Evolutionary conservation across 805 yeast genomes (phyloP).

Genomic region (Dipodascopsis uninucleata): DNA sequence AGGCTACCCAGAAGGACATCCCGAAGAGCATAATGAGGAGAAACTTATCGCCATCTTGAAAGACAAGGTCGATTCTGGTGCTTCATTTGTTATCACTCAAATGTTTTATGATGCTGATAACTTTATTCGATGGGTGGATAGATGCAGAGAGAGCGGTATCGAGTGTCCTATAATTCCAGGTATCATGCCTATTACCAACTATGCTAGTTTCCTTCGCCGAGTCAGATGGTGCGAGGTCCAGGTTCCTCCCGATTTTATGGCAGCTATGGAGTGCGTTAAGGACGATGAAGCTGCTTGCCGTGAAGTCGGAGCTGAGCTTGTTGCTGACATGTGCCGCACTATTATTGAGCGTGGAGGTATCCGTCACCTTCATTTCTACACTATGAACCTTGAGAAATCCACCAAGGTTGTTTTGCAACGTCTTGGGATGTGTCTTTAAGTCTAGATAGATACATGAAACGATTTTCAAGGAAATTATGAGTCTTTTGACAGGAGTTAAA

Average conservation of each 20-base stretch:
- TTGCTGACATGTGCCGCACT: slow-evolving; percentile 76
- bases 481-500: not conserved
- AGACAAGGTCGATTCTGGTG: slow-evolving; percentile 91
- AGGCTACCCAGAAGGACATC: slow-evolving; percentile 96
- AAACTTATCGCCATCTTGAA: slow-evolving; percentile 61
- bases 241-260: slow-evolving; percentile 70
- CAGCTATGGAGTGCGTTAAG: slow-evolving; percentile 70
- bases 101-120: slow-evolving; percentile 93
- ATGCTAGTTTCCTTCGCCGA: slow-evolving; percentile 86
- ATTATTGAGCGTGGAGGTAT: slow-evolving; percentile 67
- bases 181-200: slow-evolving; percentile 97
- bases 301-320: slow-evolving; percentile 75
- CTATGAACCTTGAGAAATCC: slow-evolving; percentile 94
- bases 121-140: slow-evolving; percentile 76
- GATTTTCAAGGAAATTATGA: not conserved
- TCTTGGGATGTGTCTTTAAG: slow-evolving; percentile 51
- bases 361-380: slow-evolving; percentile 89
- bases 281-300: slow-evolving; percentile 89
- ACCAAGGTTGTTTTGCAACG: slow-evolving; percentile 82
- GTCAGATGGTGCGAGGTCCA: slow-evolving; percentile 89
- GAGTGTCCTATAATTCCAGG: slow-evolving; percentile 91
- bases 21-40: slow-evolving; percentile 67
- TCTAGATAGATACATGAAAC: slow-evolving; percentile 27
- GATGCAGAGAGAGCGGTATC: slow-evolving; percentile 67
- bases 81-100: slow-evolving; percentile 89